phyloP scores from a whole-genome alignment of 768 basidiomycete species.

The Sarcodon sp. region DNA sequence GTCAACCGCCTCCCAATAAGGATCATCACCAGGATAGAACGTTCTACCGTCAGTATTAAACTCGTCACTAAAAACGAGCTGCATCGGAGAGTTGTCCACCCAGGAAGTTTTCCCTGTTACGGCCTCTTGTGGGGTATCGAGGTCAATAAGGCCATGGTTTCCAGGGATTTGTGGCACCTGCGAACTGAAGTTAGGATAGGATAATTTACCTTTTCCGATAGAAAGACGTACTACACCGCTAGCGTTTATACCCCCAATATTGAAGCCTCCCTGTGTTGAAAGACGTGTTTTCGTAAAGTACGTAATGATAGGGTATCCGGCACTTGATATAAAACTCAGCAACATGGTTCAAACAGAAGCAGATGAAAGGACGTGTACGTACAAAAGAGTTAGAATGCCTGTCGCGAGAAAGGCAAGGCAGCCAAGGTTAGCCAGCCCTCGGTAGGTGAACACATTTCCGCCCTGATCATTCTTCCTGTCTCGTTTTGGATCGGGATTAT shows the following conservation, averaged over 20 bases:
- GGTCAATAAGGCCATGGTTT: constrained; percentile 37
- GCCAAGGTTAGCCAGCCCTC: constrained; percentile 63
- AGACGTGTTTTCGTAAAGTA: constrained; percentile 18
- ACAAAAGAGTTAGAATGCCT: constrained; percentile 47
- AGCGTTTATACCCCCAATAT: constrained; percentile 30
- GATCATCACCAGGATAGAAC: constrained; percentile 69
- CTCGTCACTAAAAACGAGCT: constrained; percentile 82
- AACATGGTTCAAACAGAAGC: neutral
- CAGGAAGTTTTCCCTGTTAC: constrained; percentile 42
- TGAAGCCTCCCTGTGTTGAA: constrained; percentile 27
- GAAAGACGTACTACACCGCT: constrained; percentile 25
- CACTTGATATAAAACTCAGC: constrained; percentile 13
- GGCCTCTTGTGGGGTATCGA: constrained; percentile 43
- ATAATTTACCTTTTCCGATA: neutral
- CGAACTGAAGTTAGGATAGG: neutral
- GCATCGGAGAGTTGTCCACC: constrained; percentile 48
- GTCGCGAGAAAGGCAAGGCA: constrained; percentile 45
- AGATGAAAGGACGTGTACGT: constrained; percentile 13
- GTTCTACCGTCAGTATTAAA: constrained; percentile 71
- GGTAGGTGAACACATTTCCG: constrained; percentile 35
- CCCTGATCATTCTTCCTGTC: constrained; percentile 20
- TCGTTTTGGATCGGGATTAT: constrained; percentile 42
- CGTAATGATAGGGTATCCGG: constrained; percentile 29
- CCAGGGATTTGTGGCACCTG: constrained; percentile 22
- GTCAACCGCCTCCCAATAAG: constrained; percentile 37